Conservation (phyloP, 805 yeast genomes). For the Suhomyces sp. region DNA sequence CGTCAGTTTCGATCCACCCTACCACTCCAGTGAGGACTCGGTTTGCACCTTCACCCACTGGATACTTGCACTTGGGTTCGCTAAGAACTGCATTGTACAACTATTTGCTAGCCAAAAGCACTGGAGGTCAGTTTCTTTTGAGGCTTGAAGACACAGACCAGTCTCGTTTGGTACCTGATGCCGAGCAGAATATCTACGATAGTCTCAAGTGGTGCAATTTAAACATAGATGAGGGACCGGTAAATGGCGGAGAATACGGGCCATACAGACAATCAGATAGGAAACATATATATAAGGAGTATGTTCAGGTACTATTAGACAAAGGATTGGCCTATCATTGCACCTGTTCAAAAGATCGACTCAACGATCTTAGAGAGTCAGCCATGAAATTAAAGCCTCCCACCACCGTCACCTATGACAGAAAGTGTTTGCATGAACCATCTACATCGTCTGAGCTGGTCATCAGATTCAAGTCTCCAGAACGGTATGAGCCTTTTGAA, state of each 20-base stretch:
- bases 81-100: conserved; percentile 90
- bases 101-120: conserved; percentile 72
- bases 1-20: conserved; percentile 36
- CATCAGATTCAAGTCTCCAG: conserved; percentile 77
- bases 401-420: conserved; percentile 86
- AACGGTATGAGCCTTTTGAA: conserved; percentile 56
- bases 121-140: conserved; percentile 76
- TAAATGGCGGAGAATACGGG: conserved; percentile 53
- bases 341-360: conserved; percentile 77
- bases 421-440: conserved; percentile 59
- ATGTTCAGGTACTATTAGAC: conserved; percentile 55
- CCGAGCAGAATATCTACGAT: conserved; percentile 76
- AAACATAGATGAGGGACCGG: conserved; percentile 79
- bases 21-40: conserved; percentile 70
- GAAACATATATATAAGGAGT: conserved; percentile 56
- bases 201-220: conserved; percentile 77
- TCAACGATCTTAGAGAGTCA: conserved; percentile 62
- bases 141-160: conserved; percentile 94
- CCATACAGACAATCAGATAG: conserved; percentile 89
- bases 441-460: conserved; percentile 33
- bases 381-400: conserved; percentile 81
- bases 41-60: conserved; percentile 98
- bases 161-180: conserved; percentile 71
- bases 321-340: conserved; percentile 82
- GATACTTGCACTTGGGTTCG: conserved; percentile 90